Evolutionary conservation across 2,329 filamentous ascomycete genomes (phyloP).

Genomic region (Exserohilum rostratum): DNA sequence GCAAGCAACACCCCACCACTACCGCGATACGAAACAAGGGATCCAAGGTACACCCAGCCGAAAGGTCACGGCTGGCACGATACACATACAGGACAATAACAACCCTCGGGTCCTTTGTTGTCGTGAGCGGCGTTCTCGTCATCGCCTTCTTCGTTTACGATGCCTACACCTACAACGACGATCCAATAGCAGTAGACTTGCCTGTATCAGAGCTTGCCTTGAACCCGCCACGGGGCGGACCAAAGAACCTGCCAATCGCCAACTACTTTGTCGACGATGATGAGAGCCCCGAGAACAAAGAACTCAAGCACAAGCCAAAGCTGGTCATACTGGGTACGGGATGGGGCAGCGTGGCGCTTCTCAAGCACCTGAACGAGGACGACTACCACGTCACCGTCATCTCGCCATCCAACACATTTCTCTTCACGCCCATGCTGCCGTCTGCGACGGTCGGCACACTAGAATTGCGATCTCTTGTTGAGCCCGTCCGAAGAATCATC

Average conservation of each 20-base stretch:
- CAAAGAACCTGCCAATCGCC: slow-evolving; percentile 92
- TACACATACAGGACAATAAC: slow-evolving; percentile 74
- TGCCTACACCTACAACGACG: slow-evolving; percentile 83
- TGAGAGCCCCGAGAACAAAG: slow-evolving; percentile 72
- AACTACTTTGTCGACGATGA: slow-evolving; percentile 89
- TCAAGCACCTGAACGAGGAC: slow-evolving; percentile 87
- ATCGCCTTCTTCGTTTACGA: slow-evolving; percentile 93
- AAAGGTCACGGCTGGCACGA: slow-evolving; percentile 48
- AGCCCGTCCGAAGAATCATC: slow-evolving; percentile 88
- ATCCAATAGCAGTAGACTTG: slow-evolving; percentile 71
- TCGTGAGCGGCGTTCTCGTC: slow-evolving; percentile 71
- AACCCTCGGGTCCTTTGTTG: slow-evolving; percentile 75
- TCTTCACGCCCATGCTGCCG: slow-evolving; percentile 97
- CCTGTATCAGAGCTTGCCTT: slow-evolving; percentile 84
- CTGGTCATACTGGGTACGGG: slow-evolving; percentile 92
- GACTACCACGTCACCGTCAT: slow-evolving; percentile 97
- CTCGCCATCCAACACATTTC: slow-evolving; percentile 92
- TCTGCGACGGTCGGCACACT: slow-evolving; percentile 96
- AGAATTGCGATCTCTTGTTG: slow-evolving; percentile 87
- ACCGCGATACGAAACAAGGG: slow-evolving; percentile 34
- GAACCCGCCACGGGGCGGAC: slow-evolving; percentile 79
- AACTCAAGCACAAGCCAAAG: slow-evolving; percentile 84
- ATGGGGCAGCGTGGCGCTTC: slow-evolving; percentile 89
- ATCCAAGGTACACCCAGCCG: slow-evolving; percentile 39
- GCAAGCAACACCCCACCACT: slow-evolving; percentile 17